Base-by-base conservation (phyloP, 495 filamentous ascomycete genomes). In the Daldinia decipiens region DNA sequence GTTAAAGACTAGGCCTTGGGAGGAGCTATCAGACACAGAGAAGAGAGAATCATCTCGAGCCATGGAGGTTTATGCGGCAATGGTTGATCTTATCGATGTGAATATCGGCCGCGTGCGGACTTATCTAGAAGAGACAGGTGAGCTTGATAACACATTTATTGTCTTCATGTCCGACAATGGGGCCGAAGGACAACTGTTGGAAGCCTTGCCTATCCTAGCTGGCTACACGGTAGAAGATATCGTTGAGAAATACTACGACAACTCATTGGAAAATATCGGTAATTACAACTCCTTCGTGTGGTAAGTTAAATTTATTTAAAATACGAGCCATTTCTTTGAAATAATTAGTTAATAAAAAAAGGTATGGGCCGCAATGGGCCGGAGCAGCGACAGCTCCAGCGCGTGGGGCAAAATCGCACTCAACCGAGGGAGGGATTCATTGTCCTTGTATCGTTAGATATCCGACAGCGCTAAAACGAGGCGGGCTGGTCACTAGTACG, bases 121-220 rank as follows among this genome's bases (percentile, higher is more conserved):
- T 27, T 87, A 88, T 67, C 78, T 89, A 8, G 77, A 84, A 38
- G 75, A 80, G 17, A 88, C 83, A 26, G 85, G 82, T 59, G 88
- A 91, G 71, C 79, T 88, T 1, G 86, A 90, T 71, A 89, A 90
- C 72, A 89, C 88, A 5, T 87, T 88, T 53, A 81, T 90, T 31
- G 82, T 86, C 72, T 89, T 89, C 79, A 86, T 90, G 84, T 86
- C 83, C 36, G 86, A 90, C 73, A 90, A 90, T 65, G 87, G 87
- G n/a, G 88, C 88, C 38, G 88, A 90, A 65, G 88, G 87, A 21
- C 85, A 85, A 27, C 81, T 85, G 39, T 85, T 88, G 62, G 87
- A 90, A 66, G 87, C 87, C 11, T 84, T 86, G 59, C 87, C 89
- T 1, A 59, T 73, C 39, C 83, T 83, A 68, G 78, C 82, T 65